Base-by-base conservation (phyloP, 2,329 filamentous ascomycete genomes). In the Colletotrichum echinochloae region DNA sequence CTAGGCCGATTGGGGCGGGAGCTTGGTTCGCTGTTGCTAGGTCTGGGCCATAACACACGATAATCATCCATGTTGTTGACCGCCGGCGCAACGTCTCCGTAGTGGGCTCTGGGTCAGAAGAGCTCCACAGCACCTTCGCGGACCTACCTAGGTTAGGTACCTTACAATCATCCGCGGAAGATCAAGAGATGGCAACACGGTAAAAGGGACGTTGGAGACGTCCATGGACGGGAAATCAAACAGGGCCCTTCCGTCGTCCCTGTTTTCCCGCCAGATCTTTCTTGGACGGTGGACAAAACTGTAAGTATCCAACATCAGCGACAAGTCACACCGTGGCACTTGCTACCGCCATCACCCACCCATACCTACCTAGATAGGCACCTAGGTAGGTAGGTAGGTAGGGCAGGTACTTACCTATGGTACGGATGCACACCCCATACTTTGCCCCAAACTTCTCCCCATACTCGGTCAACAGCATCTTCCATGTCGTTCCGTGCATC, bases 31-130 rank as follows among this genome's bases (percentile, higher is more conserved):
- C 20, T 44, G 57, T 30, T 62, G 44, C 23, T 35, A 7, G 63
- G 60, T 65, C 66, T 68, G 46, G 66, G 60, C 49, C 60, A 68
- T 35, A 57, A 41, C 33, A 67, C 51, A n/a, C 20, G n/a, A 41
- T 48, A 37, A 63, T 70, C 41, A 70, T 62, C 68, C 64, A 63
- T 71, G 52, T 46, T 68, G 41, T 41, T 51, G 46, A 49, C 65
- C 54, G n/a, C 46, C 18, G 48, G 56, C n/a, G 59, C 46, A 48
- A 33, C n/a, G 28, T 48, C 30, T 33, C n/a, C n/a, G 41, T 35
- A 30, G 41, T 44, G 28, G 39, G 30, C 20, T 35, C 23, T 63
- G 65, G 64, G 64, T 30, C 48, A 37, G 30, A 55, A 55, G 14
- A 16, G 52, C n/a, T 37, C 52, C 52, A 55, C 33, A 35, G 33